Base-by-base conservation (phyloP, 129 eudicot species). In the Saussurea involucrata region DNA sequence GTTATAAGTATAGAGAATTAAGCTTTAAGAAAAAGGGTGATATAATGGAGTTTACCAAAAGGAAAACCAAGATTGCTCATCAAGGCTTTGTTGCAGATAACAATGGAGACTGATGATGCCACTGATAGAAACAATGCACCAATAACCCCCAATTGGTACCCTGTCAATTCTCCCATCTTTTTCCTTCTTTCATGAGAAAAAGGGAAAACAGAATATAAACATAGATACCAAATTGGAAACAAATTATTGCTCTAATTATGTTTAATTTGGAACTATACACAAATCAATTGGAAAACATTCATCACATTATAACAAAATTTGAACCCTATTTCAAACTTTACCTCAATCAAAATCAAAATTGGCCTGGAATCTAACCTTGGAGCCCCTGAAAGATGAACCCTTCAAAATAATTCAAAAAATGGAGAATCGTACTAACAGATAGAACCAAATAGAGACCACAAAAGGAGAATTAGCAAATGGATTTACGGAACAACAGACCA, bases 21-120 rank as follows among this genome's bases (percentile, higher is more conserved):
- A 17, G 61, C 21, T 53, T 17, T 53, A 53, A 53, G 24, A 53
- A 53, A 3, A 31, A 74, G 22, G 22, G 9, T 37, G 70, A 53
- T 32, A 29, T 10, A 20, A n/a, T 10, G 60, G 11, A 28, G 24
- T 6, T 55, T 90, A 90, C 96, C 96, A 81, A 90, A 90, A 5
- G 86, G 87, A 66, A 90, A 90, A 68, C 92, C 96, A 58, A 90
- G 96, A 75, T 87, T 87, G 75, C 87, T 90, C 96, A 90, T 90
- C 81, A 90, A 78, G 58, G 96, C 96, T 77, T 90, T 90, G 88
- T 90, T 90, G 88, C 92, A 87, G 24, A 90, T 87, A 68, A 90
- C 96, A 63, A 90, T 90, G 73, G 96, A 90, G 6, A 90, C 96
- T 0, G 96, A 90, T 34, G 96, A 90, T 34, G 96, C 96, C 85